A percentile compares a stretch with the other conserved stretches of the same genome.
Evolutionary conservation across 2,329 filamentous ascomycete genomes (phyloP).

Genomic region (Penicillium capsulatum): DNA sequence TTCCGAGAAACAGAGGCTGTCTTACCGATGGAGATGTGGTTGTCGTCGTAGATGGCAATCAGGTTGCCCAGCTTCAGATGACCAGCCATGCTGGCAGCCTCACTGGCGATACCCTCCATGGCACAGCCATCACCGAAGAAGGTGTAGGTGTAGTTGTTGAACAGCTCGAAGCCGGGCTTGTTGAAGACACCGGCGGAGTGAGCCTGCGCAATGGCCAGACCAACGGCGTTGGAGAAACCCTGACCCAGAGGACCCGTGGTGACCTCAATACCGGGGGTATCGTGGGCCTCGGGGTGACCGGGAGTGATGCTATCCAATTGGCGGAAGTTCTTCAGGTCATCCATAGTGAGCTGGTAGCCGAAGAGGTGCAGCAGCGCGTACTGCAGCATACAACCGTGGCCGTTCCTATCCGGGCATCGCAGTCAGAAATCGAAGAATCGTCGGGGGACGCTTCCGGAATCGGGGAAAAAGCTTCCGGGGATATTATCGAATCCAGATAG

Average conservation of each 20-base stretch:
- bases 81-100: conserved; percentile 87
- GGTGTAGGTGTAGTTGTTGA: conserved; percentile 95
- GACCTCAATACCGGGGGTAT: conserved; percentile 95
- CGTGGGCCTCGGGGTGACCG: conserved; percentile 93
- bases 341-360: conserved; percentile 78
- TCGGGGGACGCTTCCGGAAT: conserved; percentile 1
- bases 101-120: conserved; percentile 95
- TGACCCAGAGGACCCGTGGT: conserved; percentile 97
- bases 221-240: conserved; percentile 95
- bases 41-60: conserved; percentile 96
- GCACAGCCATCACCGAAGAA: conserved; percentile 98
- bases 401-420: conserved; percentile 63
- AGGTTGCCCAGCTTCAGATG: conserved; percentile 98
- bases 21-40: conserved; percentile 82
- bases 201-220: conserved; percentile 92
- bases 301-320: conserved; percentile 78
- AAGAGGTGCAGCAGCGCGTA: conserved; percentile 97
- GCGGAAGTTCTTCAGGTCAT: conserved; percentile 95
- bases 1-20: background rate
- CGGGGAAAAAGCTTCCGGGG: background rate
- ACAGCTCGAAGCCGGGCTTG: conserved; percentile 85
- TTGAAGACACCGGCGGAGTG: conserved; percentile 91
- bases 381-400: conserved; percentile 98
- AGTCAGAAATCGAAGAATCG: conserved; percentile 8
- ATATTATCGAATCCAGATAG: background rate